Conservation (phyloP, 257 asterid species). For the Solanum piurae region DNA sequence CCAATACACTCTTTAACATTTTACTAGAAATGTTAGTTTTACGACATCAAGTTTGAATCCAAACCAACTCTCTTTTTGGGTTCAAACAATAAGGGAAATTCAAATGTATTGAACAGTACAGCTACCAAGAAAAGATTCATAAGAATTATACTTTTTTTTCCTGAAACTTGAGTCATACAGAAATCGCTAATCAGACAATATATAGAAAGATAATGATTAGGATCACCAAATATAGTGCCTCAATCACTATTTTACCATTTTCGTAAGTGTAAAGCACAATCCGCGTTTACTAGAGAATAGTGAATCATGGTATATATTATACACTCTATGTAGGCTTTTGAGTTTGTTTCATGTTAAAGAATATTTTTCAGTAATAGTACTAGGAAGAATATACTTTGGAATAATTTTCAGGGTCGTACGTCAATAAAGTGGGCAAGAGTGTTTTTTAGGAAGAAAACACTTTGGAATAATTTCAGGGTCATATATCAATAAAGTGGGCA, state of each 20-base stretch:
- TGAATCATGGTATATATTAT: background rate
- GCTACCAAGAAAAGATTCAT: background rate
- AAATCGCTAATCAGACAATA: background rate
- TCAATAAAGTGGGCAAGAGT: background rate
- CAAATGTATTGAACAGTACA: background rate
- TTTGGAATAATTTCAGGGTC: background rate
- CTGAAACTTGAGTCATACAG: background rate
- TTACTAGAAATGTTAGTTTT: background rate
- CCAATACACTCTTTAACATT: background rate
- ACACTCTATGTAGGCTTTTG: background rate
- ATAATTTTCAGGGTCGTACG: background rate
- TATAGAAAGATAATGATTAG: background rate
- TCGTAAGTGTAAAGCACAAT: background rate
- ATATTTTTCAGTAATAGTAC: background rate
- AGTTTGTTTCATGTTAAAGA: background rate
- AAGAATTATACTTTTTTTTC: background rate
- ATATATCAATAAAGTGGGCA: background rate
- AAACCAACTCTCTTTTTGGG: background rate
- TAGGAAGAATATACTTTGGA: background rate
- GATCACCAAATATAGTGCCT: background rate
- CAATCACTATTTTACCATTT: background rate
- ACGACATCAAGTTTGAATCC: background rate
- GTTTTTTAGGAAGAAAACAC: background rate
- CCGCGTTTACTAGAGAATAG: background rate
- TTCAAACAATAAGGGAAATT: background rate